Percentiles rank a stretch among this genome's conserved stretches.
phyloP scores from a whole-genome alignment of 495 filamentous ascomycete species.

The Tuber umbilicatum region DNA sequence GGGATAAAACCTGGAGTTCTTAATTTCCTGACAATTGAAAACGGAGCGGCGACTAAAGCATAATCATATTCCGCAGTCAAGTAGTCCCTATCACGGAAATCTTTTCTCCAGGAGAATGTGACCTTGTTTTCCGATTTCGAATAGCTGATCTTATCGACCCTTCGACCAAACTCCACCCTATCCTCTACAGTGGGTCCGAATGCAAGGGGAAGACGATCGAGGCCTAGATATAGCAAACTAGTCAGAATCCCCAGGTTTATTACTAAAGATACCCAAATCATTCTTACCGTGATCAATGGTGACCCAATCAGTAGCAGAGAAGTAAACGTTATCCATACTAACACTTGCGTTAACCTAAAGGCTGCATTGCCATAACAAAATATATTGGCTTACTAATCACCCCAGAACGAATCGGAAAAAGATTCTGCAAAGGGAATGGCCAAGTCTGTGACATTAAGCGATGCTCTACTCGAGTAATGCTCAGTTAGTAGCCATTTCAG shows the following conservation, averaged over 20 bases:
- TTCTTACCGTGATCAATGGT: slow-evolving; percentile 55
- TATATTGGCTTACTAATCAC: slow-evolving; percentile 10
- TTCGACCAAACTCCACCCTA: slow-evolving; percentile 51
- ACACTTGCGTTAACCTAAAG: slow-evolving; percentile 8
- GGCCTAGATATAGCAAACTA: slow-evolving; percentile 33
- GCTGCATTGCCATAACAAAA: neutral
- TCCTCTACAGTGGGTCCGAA: slow-evolving; percentile 56
- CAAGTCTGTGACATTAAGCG: slow-evolving; percentile 53
- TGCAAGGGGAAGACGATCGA: slow-evolving; percentile 55
- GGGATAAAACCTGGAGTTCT: slow-evolving; percentile 34
- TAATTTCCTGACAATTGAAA: slow-evolving; percentile 48
- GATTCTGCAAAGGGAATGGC: slow-evolving; percentile 38
- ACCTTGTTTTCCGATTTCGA: slow-evolving; percentile 46
- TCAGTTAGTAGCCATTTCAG: neutral
- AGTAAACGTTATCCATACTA: slow-evolving; percentile 54
- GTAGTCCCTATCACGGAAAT: slow-evolving; percentile 45
- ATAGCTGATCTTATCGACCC: slow-evolving; percentile 48
- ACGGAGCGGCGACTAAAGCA: slow-evolving; percentile 58
- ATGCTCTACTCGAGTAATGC: slow-evolving; percentile 33
- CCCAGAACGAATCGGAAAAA: slow-evolving; percentile 24
- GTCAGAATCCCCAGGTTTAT: neutral
- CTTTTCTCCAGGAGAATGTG: slow-evolving; percentile 48
- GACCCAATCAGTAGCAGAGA: slow-evolving; percentile 53
- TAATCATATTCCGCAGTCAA: slow-evolving; percentile 57
- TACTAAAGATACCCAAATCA: neutral